These are phyloP conservation scores for Hysterangium stoloniferum DNA, from an alignment of 768 basidiomycete species.

Conservation along the genomic window DNA sequence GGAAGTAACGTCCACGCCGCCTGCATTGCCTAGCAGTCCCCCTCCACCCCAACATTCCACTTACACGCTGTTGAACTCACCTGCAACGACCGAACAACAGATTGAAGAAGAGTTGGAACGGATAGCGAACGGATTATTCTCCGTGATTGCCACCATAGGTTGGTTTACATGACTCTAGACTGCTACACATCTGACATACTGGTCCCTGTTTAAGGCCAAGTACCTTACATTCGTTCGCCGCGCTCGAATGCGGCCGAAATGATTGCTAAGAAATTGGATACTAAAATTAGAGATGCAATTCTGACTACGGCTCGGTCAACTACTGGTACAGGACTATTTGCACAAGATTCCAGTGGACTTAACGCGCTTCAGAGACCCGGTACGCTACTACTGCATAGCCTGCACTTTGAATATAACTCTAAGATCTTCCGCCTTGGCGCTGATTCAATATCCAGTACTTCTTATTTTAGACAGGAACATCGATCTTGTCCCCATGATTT, in stretches of 20 bases:
- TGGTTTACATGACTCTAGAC: slow-evolving; percentile 17
- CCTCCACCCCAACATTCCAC: slow-evolving; percentile 41
- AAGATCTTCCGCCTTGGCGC: slow-evolving; percentile 12
- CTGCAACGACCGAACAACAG: slow-evolving; percentile 79
- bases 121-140: slow-evolving; percentile 84
- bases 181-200: slow-evolving; percentile 5
- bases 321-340: slow-evolving; percentile 53
- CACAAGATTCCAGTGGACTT: slow-evolving; percentile 74
- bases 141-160: slow-evolving; percentile 85
- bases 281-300: slow-evolving; percentile 81
- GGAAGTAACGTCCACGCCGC: slow-evolving; percentile 27
- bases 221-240: slow-evolving; percentile 92
- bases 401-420: too few species aligned
- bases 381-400: slow-evolving; percentile 30
- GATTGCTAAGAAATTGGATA: slow-evolving; percentile 95
- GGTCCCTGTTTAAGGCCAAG: slow-evolving; percentile 51
- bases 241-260: slow-evolving; percentile 97
- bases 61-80: slow-evolving; percentile 86
- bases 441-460: slow-evolving; percentile 54
- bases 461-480: slow-evolving; percentile 92
- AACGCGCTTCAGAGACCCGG: slow-evolving; percentile 84
- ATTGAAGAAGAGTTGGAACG: slow-evolving; percentile 93
- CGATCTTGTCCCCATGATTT: slow-evolving; percentile 87
- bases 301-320: slow-evolving; percentile 61
- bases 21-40: slow-evolving; percentile 22